Evolutionary conservation across 192 early-diverging fungal genomes (phyloP), one percentile per base, ranked within the genome.

Genomic region (Thoreauomyces humboldtii): DNA sequence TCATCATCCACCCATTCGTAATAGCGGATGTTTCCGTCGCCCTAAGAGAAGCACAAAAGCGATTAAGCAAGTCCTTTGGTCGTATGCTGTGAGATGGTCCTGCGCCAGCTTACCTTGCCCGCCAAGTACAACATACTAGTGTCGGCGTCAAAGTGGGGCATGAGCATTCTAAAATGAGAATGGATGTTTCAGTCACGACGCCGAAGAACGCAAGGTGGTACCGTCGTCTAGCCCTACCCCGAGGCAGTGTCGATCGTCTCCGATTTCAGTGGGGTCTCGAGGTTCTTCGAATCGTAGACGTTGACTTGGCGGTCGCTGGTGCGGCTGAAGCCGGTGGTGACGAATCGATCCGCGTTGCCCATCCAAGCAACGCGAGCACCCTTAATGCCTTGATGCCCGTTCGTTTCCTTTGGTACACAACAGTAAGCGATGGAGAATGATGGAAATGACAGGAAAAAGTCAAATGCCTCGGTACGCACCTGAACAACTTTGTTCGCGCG

Each of bases 1-100:
- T 92, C 92, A 65, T 98, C 95, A 68, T 97, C 92, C 57, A 89
- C 90, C 71, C 89, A 96, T 81, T 99, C 97, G 72, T 90, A 99
- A 82, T 98, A 98, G 29, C 95, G 89, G 72, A 99, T 98, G 77
- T 94, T 99, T 37, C 94, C 96, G 78, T 99, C 96, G 65, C 96
- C 91, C 67, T 78, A 55, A 0, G 12, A 36, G 28, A 41, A 41
- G 38, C 38, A 17, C 9, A 12, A n/a, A n/a, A n/a, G n/a, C 9
- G n/a, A 9, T n/a, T n/a, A n/a, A n/a, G n/a, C n/a, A n/a, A n/a
- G n/a, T n/a, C n/a, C n/a, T n/a, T n/a, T n/a, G n/a, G n/a, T n/a
- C n/a, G n/a, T n/a, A n/a, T n/a, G n/a, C n/a, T n/a, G n/a, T n/a
- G n/a, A n/a, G n/a, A n/a, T n/a, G n/a, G n/a, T 42, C 41, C 9